Conservation (phyloP, 306 rosid genomes). For the Geum urbanum region DNA sequence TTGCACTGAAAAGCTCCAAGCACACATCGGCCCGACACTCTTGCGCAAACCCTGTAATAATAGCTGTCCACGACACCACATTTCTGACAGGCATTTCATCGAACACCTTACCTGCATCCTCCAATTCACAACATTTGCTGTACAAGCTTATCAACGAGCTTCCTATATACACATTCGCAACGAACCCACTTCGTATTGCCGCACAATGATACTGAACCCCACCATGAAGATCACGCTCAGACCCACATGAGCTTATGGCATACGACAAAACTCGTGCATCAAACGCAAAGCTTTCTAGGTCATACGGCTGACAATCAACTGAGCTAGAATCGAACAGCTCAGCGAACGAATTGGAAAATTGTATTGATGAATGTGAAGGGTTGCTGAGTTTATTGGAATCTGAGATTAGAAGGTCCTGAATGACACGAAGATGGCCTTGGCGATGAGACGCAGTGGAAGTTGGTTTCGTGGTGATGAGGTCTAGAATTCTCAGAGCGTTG, state of each 20-base stretch:
- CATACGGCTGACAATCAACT: background rate
- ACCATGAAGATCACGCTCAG: slow-evolving; percentile 40
- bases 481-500: slow-evolving; percentile 48
- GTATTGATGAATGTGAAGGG: background rate
- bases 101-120: slow-evolving; percentile 45
- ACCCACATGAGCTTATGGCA: slow-evolving; percentile 51
- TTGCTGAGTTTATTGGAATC: slow-evolving; percentile 11
- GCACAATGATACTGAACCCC: slow-evolving; percentile 72
- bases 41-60: slow-evolving; percentile 68
- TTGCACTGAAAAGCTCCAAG: slow-evolving; percentile 52
- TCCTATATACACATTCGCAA: slow-evolving; percentile 63
- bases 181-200: slow-evolving; percentile 55
- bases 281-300: slow-evolving; percentile 29
- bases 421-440: slow-evolving; percentile 58
- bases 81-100: slow-evolving; percentile 77
- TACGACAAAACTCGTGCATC: slow-evolving; percentile 52
- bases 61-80: slow-evolving; percentile 75
- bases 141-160: slow-evolving; percentile 69
- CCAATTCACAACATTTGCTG: slow-evolving; percentile 44
- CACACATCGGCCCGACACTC: slow-evolving; percentile 59
- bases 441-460: slow-evolving; percentile 19
- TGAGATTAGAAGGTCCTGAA: slow-evolving; percentile 44
- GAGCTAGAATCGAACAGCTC: slow-evolving; percentile 24
- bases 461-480: slow-evolving; percentile 40
- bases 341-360: slow-evolving; percentile 17